Percentiles rank a stretch among this genome's conserved stretches.
Evolutionary conservation across 495 filamentous ascomycete genomes (phyloP).

Genomic region (Daldinia childiae): DNA sequence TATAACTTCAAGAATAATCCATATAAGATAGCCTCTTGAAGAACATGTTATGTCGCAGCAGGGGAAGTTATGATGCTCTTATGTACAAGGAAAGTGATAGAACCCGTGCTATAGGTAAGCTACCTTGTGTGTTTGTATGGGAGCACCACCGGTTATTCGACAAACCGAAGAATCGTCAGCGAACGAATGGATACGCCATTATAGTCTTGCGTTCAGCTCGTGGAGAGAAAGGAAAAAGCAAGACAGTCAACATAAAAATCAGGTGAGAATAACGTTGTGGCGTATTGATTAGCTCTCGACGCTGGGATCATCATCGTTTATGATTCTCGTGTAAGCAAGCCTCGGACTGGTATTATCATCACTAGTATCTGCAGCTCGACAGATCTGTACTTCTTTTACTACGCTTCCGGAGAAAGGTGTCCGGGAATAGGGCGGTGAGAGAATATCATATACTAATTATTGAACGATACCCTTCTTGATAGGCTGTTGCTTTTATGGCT

Average conservation of each 20-base stretch:
- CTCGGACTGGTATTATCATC: conserved; percentile 8
- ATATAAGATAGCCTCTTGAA: neutral
- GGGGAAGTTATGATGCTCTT: neutral
- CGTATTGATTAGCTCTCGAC: neutral
- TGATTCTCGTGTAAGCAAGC: conserved; percentile 4
- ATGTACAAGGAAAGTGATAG: neutral
- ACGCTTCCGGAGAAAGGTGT: neutral
- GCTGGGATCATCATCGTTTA: neutral
- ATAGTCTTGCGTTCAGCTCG: conserved; percentile 7
- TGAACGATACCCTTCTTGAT: neutral
- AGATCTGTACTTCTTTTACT: conserved; percentile 14
- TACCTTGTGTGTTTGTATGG: neutral
- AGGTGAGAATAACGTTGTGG: neutral
- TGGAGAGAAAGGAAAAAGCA: conserved; percentile 12
- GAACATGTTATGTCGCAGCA: neutral
- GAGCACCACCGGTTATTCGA: neutral
- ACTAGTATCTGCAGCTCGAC: conserved; percentile 24
- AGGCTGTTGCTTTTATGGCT: neutral
- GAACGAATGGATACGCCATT: neutral
- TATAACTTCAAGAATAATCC: neutral
- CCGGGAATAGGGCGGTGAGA: conserved; percentile 18
- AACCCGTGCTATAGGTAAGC: neutral
- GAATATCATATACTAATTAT: neutral
- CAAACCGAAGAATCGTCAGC: neutral
- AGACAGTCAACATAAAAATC: neutral